Evolutionary conservation across 108 stramenopile genomes (phyloP).

Genomic region (Cyclotella distinguenda): DNA sequence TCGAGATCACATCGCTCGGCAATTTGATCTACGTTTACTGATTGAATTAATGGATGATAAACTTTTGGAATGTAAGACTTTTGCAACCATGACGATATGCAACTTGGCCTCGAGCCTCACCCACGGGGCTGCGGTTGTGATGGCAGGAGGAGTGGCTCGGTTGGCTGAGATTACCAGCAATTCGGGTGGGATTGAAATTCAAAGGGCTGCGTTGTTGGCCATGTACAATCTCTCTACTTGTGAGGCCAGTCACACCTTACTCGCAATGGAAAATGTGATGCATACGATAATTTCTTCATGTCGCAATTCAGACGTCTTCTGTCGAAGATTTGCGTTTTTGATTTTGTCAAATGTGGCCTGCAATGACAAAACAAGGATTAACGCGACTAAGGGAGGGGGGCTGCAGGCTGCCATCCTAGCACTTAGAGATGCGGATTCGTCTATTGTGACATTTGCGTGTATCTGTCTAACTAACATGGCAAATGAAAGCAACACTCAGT

Average conservation of each 20-base stretch:
- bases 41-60: constrained; percentile 46
- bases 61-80: constrained; percentile 46
- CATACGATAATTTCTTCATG: constrained; percentile 51
- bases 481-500: constrained; percentile 59
- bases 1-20: constrained; percentile 57
- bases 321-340: constrained; percentile 71
- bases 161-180: constrained; percentile 45
- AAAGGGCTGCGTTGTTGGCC: constrained; percentile 55
- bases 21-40: constrained; percentile 41
- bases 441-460: constrained; percentile 59
- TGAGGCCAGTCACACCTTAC: constrained; percentile 43
- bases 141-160: constrained; percentile 58
- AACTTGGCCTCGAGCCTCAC: constrained; percentile 52
- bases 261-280: constrained; percentile 43
- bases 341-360: constrained; percentile 65
- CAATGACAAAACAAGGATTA: constrained; percentile 61
- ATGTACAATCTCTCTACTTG: constrained; percentile 60
- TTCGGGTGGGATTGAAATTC: constrained; percentile 40
- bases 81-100: constrained; percentile 68
- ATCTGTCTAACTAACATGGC: constrained; percentile 80
- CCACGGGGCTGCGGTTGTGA: constrained; percentile 52
- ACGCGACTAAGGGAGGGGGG: constrained; percentile 62
- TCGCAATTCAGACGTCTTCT: constrained; percentile 55
- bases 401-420: constrained; percentile 67
- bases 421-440: constrained; percentile 56